Evolutionary conservation across 116 monocot genomes (phyloP).

Genomic region (Papilionanthe hybrid): DNA sequence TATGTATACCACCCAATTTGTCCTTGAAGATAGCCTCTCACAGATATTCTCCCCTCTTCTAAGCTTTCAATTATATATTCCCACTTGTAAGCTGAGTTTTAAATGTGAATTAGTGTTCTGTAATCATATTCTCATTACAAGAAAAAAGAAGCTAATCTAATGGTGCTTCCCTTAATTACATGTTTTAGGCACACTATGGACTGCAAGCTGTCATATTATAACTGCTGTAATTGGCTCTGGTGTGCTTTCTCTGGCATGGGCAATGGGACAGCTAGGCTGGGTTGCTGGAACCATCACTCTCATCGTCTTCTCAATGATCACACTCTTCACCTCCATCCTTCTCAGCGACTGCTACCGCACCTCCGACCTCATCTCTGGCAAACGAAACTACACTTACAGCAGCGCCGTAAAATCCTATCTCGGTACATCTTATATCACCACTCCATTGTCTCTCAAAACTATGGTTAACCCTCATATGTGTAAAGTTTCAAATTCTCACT

Average conservation of each 20-base stretch:
- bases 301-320: neutral
- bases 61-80: too few species aligned
- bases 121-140: too few species aligned
- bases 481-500: neutral
- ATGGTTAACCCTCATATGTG: neutral
- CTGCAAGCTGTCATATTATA: slow-evolving; percentile 4
- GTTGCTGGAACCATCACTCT: neutral
- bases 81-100: too few species aligned
- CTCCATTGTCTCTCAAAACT: neutral
- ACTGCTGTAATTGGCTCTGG: slow-evolving; percentile 6
- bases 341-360: slow-evolving; percentile 10
- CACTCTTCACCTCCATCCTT: slow-evolving; percentile 5
- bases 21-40: too few species aligned
- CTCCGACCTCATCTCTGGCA: slow-evolving; percentile 1
- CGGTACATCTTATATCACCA: neutral
- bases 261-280: slow-evolving; percentile 6
- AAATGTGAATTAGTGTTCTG: too few species aligned
- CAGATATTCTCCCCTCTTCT: too few species aligned
- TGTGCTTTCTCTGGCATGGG: slow-evolving; percentile 2
- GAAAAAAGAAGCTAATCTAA: too few species aligned
- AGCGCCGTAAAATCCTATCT: slow-evolving; percentile 2
- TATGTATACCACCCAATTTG: too few species aligned
- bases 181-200: slow-evolving; percentile 4
- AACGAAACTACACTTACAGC: slow-evolving; percentile 8
- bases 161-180: neutral